Percentiles rank a stretch among this genome's conserved stretches.
These are phyloP conservation scores for Ceratocystis destructans DNA, from an alignment of 2,329 filamentous ascomycete genomes.

Conservation along the genomic window DNA sequence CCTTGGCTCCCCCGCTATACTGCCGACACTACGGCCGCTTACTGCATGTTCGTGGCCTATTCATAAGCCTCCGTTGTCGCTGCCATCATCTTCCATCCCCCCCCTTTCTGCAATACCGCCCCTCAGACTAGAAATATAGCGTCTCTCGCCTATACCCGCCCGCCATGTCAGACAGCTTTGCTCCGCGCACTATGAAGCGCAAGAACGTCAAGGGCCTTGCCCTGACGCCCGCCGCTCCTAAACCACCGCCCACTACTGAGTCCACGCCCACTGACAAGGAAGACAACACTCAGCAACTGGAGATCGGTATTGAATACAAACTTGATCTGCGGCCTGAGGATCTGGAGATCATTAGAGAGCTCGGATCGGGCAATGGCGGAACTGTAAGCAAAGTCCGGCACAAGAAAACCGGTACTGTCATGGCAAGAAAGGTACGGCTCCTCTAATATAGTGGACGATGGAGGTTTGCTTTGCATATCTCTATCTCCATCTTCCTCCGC, in stretches of 20 bases:
- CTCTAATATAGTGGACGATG: background rate
- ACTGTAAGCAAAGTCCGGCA: conserved; percentile 98
- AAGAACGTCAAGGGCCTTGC: conserved; percentile 97
- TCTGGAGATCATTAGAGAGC: conserved; percentile 80
- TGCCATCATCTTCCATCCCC: background rate
- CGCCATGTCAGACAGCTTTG: conserved; percentile 48
- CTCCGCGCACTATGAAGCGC: conserved; percentile 80
- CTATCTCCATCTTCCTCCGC: background rate
- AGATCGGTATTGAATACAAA: conserved; percentile 96
- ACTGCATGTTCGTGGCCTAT: no score
- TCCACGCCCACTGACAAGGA: conserved; percentile 52
- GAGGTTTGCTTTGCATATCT: background rate
- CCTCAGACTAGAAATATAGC: background rate
- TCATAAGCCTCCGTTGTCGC: no score
- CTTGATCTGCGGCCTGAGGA: conserved; percentile 85
- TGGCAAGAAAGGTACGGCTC: conserved; percentile 81
- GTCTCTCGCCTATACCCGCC: background rate
- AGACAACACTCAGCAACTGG: conserved; percentile 49
- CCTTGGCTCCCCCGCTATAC: no score
- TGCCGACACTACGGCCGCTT: no score
- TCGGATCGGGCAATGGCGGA: conserved; percentile 90
- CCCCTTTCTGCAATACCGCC: background rate
- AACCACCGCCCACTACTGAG: conserved; percentile 57
- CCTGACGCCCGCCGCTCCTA: conserved; percentile 63
- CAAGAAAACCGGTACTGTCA: conserved; percentile 83